Evolutionary conservation across 805 yeast species (phyloP).

Genomic region (Yarrowia hollandica): DNA sequence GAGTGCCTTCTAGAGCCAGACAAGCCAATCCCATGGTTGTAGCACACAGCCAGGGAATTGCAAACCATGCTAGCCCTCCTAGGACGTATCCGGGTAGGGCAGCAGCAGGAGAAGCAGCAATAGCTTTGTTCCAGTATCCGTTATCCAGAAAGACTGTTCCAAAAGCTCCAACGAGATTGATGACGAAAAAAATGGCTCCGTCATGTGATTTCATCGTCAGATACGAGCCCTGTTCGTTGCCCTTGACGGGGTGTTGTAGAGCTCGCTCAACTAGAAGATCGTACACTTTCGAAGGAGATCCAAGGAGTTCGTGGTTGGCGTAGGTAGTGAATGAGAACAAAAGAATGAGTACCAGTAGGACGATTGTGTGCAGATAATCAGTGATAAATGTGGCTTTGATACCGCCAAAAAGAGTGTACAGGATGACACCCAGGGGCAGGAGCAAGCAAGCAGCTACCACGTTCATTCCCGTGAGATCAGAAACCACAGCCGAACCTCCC

Average conservation of each 20-base stretch:
- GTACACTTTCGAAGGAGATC: slow-evolving; percentile 81
- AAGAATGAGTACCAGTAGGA: slow-evolving; percentile 72
- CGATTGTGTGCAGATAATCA: slow-evolving; percentile 79
- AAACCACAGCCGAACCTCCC: slow-evolving; percentile 85
- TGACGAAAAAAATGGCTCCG: slow-evolving; percentile 88
- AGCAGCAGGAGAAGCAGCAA: slow-evolving; percentile 79
- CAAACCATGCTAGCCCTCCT: slow-evolving; percentile 91
- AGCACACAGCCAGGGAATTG: slow-evolving; percentile 79
- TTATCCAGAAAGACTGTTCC: slow-evolving; percentile 86
- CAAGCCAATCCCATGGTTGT: slow-evolving; percentile 88
- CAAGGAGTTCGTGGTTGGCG: slow-evolving; percentile 67
- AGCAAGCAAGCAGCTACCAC: slow-evolving; percentile 79
- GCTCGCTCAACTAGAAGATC: slow-evolving; percentile 64
- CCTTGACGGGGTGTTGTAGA: slow-evolving; percentile 61
- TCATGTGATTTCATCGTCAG: slow-evolving; percentile 82
- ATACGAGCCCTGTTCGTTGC: slow-evolving; percentile 84
- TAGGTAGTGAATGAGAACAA: slow-evolving; percentile 79
- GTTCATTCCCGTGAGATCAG: slow-evolving; percentile 78
- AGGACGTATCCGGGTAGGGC: slow-evolving; percentile 84
- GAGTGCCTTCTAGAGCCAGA: slow-evolving; percentile 65
- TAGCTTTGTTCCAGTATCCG: slow-evolving; percentile 88
- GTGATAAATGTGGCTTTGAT: slow-evolving; percentile 79
- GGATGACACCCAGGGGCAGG: slow-evolving; percentile 75
- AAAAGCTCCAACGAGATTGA: slow-evolving; percentile 84
- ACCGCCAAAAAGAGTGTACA: slow-evolving; percentile 79